These are phyloP conservation scores for Sclerotinia spermophila DNA, from an alignment of 2,329 filamentous ascomycete species.

Conservation along the genomic window DNA sequence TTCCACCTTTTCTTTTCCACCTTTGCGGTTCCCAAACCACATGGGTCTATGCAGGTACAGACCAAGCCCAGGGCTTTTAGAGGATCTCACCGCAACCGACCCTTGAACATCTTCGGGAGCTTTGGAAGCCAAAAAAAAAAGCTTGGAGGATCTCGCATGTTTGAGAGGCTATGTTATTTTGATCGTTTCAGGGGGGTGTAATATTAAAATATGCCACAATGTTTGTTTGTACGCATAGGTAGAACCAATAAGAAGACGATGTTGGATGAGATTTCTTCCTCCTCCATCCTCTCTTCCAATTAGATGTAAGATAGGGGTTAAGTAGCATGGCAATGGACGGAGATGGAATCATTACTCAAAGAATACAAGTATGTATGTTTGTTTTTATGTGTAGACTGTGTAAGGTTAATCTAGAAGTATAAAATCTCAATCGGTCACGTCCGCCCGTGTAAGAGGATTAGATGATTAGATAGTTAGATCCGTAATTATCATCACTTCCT, in stretches of 20 bases:
- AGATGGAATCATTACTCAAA: background rate
- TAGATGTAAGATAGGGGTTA: background rate
- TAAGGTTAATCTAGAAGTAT: background rate
- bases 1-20: too few species aligned
- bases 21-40: background rate
- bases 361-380: background rate
- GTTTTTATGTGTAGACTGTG: too few species aligned
- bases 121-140: background rate
- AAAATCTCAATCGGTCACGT: background rate
- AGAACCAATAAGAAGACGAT: background rate
- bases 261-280: background rate
- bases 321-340: background rate
- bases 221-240: background rate
- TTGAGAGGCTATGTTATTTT: background rate
- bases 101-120: background rate
- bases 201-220: background rate
- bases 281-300: background rate
- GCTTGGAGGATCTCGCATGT: conserved; percentile 9
- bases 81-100: conserved; percentile 13
- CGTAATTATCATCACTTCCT: background rate
- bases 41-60: conserved; percentile 19
- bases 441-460: background rate
- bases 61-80: background rate
- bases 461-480: background rate
- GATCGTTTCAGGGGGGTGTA: background rate